These are phyloP conservation scores for Monilinia fructicola DNA, from an alignment of 2,329 filamentous ascomycete genomes.

Conservation along the genomic window DNA sequence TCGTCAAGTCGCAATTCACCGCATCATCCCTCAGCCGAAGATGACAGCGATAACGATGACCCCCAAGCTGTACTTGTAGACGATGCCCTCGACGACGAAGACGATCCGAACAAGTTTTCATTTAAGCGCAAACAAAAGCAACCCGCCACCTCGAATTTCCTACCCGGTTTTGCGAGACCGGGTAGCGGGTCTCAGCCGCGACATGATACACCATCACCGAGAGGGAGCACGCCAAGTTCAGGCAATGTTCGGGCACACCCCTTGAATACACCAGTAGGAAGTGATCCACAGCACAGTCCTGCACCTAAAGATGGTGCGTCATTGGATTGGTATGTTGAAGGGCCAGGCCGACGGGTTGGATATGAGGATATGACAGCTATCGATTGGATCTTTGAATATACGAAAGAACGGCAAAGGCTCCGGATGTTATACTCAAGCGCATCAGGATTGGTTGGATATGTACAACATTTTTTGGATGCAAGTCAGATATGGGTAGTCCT, in stretches of 20 bases:
- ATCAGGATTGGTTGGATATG: conserved; percentile 69
- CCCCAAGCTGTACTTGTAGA: conserved; percentile 49
- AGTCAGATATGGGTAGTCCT: conserved; percentile 92
- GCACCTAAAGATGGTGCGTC: conserved; percentile 49
- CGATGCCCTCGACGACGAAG: conserved; percentile 52
- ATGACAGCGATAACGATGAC: conserved; percentile 47
- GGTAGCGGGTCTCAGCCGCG: conserved; percentile 28
- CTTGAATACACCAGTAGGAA: conserved; percentile 27
- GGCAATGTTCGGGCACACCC: conserved; percentile 26
- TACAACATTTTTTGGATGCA: conserved; percentile 73
- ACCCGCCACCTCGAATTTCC: conserved; percentile 31
- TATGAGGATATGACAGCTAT: conserved; percentile 97
- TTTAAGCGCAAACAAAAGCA: conserved; percentile 69
- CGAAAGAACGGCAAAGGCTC: conserved; percentile 86
- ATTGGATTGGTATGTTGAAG: conserved; percentile 86
- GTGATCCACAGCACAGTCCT: conserved; percentile 24
- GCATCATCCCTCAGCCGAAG: conserved; percentile 32
- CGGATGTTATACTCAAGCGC: conserved; percentile 71
- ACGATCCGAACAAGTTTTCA: conserved; percentile 55
- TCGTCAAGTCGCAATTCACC: conserved; percentile 35
- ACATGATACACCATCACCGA: conserved; percentile 35
- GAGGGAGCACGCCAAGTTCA: conserved; percentile 30
- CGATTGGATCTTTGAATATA: conserved; percentile 99
- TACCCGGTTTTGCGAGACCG: conserved; percentile 35
- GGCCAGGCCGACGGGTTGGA: conserved; percentile 82